phyloP scores from a whole-genome alignment of 345 rosid genomes.

The Hibiscus tridactylites region DNA sequence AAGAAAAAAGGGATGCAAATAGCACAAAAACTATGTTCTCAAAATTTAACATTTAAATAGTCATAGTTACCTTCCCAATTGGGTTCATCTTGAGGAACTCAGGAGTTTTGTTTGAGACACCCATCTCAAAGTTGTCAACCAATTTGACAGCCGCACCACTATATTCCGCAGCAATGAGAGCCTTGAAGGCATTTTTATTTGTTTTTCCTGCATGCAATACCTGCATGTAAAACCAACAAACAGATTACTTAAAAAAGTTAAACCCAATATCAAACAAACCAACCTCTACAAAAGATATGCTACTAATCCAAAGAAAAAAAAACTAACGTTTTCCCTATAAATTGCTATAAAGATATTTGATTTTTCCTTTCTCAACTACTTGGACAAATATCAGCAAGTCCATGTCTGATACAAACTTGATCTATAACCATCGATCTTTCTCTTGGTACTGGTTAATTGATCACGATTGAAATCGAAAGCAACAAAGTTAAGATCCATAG shows the following conservation, averaged over 20 bases:
- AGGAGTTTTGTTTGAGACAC: constrained; percentile 75
- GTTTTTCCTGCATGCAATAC: constrained; percentile 48
- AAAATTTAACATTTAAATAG: background rate
- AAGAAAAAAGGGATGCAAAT: background rate
- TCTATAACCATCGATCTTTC: too few relatives aligned
- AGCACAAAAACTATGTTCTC: background rate
- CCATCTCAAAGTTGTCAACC: constrained; percentile 64
- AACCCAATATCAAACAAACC: background rate
- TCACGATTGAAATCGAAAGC: background rate
- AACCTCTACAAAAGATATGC: background rate
- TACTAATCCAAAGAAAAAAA: background rate
- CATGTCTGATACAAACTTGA: too few relatives aligned
- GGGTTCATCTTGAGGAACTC: constrained; percentile 94
- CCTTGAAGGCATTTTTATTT: constrained; percentile 66
- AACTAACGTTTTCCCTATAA: background rate
- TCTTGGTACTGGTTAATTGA: too few relatives aligned
- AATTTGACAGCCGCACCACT: constrained; percentile 56
- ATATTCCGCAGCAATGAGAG: constrained; percentile 87
- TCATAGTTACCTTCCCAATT: constrained; percentile 62
- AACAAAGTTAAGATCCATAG: background rate
- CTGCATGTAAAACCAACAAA: constrained; percentile 23
- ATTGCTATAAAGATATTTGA: too few relatives aligned
- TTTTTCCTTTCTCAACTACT: too few relatives aligned
- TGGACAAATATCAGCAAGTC: too few relatives aligned
- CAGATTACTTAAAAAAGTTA: background rate